Conservation (phyloP, 2,329 filamentous ascomycete species). For the Exophiala aquamarina region DNA sequence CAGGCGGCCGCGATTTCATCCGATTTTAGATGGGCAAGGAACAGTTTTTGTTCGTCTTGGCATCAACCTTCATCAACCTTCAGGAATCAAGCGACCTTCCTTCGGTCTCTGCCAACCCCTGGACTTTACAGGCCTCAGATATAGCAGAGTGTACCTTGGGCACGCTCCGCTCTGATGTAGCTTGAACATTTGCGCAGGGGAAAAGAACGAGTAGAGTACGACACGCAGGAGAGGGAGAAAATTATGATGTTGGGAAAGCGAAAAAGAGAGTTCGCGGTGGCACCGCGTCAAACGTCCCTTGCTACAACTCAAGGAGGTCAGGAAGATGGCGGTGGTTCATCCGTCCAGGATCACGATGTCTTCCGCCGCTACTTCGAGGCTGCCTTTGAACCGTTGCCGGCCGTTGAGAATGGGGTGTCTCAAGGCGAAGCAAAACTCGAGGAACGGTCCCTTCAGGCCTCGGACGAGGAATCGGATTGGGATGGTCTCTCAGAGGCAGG, state of each 20-base stretch:
- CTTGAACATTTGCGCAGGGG: too few species aligned
- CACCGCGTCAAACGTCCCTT: constrained; percentile 2
- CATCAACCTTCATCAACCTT: too few species aligned
- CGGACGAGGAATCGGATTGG: constrained; percentile 53
- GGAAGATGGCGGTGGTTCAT: constrained; percentile 18
- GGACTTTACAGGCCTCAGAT: too few species aligned
- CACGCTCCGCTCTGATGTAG: too few species aligned
- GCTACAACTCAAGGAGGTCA: constrained; percentile 27
- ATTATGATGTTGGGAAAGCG: constrained; percentile 46
- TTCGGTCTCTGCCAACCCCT: too few species aligned
- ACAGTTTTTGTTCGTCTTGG: too few species aligned
- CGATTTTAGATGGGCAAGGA: too few species aligned
- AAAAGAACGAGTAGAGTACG: too few species aligned
- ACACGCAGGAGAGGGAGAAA: too few species aligned
- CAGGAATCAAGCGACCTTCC: too few species aligned
- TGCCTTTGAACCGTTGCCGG: constrained; percentile 72
- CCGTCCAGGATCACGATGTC: constrained; percentile 66
- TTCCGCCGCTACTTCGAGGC: constrained; percentile 86
- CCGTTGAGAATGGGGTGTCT: constrained; percentile 15
- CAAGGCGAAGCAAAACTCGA: constrained; percentile 10
- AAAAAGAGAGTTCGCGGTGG: constrained; percentile 44
- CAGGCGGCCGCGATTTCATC: too few species aligned
- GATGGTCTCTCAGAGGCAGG: constrained; percentile 57
- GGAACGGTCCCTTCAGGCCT: constrained; percentile 30
- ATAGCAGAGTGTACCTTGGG: too few species aligned